A percentile compares a stretch with the other conserved stretches of the same genome.
Conservation (phyloP, 2,329 filamentous ascomycete genomes). For the Diaporthe sp. region DNA sequence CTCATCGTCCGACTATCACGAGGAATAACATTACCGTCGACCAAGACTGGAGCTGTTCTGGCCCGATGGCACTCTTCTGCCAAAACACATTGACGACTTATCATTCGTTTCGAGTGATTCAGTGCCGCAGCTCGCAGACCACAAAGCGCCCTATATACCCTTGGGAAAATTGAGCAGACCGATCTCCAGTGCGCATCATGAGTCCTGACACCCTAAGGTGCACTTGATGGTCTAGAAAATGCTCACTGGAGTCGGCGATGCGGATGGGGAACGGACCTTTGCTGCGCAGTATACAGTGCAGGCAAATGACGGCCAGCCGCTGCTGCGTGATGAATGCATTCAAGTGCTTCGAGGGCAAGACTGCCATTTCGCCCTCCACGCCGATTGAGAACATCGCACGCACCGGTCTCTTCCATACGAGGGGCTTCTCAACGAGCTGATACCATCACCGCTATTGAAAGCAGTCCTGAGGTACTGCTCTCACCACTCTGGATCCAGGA, state of each 20-base stretch:
- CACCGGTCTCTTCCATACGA: background rate
- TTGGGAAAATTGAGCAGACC: too few species aligned
- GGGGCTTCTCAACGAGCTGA: background rate
- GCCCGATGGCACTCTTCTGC: background rate
- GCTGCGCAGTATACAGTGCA: background rate
- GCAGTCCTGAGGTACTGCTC: rapidly evolving
- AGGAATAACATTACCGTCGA: background rate
- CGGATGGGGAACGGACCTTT: too few species aligned
- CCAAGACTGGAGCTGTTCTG: background rate
- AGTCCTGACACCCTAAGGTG: too few species aligned
- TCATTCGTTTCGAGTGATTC: background rate
- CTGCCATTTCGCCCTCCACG: background rate
- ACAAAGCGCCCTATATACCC: background rate
- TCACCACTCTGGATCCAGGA: background rate
- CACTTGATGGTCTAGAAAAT: background rate
- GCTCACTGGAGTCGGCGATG: background rate
- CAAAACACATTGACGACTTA: too few species aligned
- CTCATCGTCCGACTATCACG: background rate
- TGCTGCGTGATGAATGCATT: background rate
- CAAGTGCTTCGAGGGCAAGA: too few species aligned
- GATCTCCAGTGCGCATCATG: background rate
- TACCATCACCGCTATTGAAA: background rate
- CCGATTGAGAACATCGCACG: background rate
- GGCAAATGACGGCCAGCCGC: background rate
- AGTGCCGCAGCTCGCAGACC: background rate